Evolutionary conservation across 1,139 yeast species (phyloP), one percentile per base, ranked within the genome.

Genomic region (Magnusiomyces paraingens): DNA sequence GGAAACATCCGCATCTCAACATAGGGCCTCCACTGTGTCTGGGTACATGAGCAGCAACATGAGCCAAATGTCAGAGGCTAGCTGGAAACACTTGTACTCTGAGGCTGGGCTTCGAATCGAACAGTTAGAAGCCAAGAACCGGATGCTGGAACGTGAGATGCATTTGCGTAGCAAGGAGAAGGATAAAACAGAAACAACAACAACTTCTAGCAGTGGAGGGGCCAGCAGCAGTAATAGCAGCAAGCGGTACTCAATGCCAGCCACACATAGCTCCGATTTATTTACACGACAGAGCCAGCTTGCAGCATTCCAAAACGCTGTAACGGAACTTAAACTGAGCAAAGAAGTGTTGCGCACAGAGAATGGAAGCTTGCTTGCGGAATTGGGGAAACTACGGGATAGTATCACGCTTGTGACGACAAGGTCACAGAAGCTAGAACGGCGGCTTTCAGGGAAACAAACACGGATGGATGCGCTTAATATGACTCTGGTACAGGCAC

Each of bases 301-400:
- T 45, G 48, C 45, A 14, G 47, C 44, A 26, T 43, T 45, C 12
- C 55, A 52, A 39, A 49, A 49, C 40, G 40, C 29, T 10, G 29
- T 49, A 3, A 46, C 55, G 1, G 52, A 41, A 45, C 42, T 52
- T 17, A 49, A 49, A 14, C 38, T 52, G 14, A 32, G 36, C 15
- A 52, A 52, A 21, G 52, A 52, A 21, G 15, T 50, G 8, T 50
- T 52, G 38, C 40, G 50, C 29, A 49, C 39, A 26, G 51, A 52
- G 20, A 52, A 52, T 15, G 47, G 40, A 12, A 22, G 39, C 17
- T 40, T 49, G 20, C 42, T 21, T 2, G 15, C 14, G 5, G 53
- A 53, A 20, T 20, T 50, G 35, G 39, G 29, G 1, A 32, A 11
- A 21, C 41, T 29, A 17, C 40, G 45, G 43, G 50, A 44, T 10